Conservation (phyloP, 2,329 filamentous ascomycete genomes). For the Claviceps humidiphila region DNA sequence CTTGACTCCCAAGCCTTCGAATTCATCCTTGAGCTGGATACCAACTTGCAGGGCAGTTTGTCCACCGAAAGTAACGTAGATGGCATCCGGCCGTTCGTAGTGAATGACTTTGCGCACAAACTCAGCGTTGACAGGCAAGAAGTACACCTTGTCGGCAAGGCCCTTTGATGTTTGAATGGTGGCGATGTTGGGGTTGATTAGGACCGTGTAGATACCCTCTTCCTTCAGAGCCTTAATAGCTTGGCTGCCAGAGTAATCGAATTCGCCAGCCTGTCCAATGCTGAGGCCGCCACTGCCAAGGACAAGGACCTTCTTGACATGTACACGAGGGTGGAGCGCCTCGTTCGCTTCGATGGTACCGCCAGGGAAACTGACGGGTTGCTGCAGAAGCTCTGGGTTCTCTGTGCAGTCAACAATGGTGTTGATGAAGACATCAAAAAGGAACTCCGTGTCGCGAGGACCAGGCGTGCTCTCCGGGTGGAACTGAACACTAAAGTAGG, state of each 20-base stretch:
- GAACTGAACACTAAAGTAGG: slow-evolving; percentile 99
- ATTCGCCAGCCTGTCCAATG: slow-evolving; percentile 96
- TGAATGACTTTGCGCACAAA: slow-evolving; percentile 97
- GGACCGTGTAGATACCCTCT: slow-evolving; percentile 92
- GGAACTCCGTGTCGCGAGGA: slow-evolving; percentile 85
- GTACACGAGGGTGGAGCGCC: slow-evolving; percentile 60
- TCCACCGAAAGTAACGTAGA: slow-evolving; percentile 95
- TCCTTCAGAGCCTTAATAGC: slow-evolving; percentile 97
- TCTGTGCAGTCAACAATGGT: slow-evolving; percentile 62
- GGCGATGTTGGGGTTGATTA: slow-evolving; percentile 98
- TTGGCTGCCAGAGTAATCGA: slow-evolving; percentile 96
- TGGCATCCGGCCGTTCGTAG: slow-evolving; percentile 87
- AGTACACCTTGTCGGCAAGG: slow-evolving; percentile 96
- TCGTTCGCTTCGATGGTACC: slow-evolving; percentile 70
- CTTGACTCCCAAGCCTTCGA: slow-evolving; percentile 80
- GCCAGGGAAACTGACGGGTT: slow-evolving; percentile 77
- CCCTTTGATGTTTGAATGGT: slow-evolving; percentile 98
- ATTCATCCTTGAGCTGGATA: slow-evolving; percentile 95
- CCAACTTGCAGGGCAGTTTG: slow-evolving; percentile 95
- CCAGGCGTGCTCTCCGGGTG: slow-evolving; percentile 95
- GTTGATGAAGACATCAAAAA: slow-evolving; percentile 93
- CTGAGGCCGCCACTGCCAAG: slow-evolving; percentile 89
- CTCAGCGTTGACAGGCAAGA: slow-evolving; percentile 89
- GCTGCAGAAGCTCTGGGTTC: slow-evolving; percentile 51
- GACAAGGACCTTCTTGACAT: slow-evolving; percentile 88